These are phyloP conservation scores for Lichtheimia ornata DNA, from an alignment of 371 early-diverging fungal species.

Conservation along the genomic window DNA sequence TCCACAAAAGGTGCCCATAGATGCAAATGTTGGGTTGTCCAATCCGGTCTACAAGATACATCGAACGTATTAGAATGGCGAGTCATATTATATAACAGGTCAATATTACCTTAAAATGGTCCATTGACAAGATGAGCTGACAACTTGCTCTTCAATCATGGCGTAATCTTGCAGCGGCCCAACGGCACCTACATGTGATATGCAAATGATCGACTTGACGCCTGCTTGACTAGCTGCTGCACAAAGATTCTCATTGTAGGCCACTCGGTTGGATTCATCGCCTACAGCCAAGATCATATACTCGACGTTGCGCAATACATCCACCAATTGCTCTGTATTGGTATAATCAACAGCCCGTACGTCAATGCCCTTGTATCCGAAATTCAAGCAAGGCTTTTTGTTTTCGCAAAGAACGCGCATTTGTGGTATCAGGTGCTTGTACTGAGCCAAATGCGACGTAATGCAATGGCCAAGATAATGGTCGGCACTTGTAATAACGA, in stretches of 20 bases:
- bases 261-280: constrained; percentile 32
- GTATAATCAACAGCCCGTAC: constrained; percentile 33
- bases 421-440: constrained; percentile 23
- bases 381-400: constrained; percentile 26
- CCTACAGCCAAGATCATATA: constrained; percentile 37
- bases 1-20: constrained; percentile 37
- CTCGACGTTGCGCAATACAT: constrained; percentile 38
- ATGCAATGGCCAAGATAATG: constrained; percentile 43
- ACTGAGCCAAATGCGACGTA: constrained; percentile 38
- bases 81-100: neutral
- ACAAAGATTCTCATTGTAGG: constrained; percentile 27
- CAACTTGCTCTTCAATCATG: constrained; percentile 40
- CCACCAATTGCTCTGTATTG: constrained; percentile 34
- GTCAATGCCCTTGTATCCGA: constrained; percentile 36
- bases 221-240: constrained; percentile 34
- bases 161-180: constrained; percentile 33
- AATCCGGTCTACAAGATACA: constrained; percentile 36
- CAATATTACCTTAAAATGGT: constrained; percentile 40
- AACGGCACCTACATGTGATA: constrained; percentile 48
- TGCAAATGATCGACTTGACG: constrained; percentile 34
- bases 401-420: constrained; percentile 37
- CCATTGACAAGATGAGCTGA: constrained; percentile 31
- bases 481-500: constrained; percentile 44
- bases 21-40: constrained; percentile 43
- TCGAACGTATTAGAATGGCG: neutral